Conservation (phyloP, 108 stramenopile species). For the Nannochloropsis granulata region DNA sequence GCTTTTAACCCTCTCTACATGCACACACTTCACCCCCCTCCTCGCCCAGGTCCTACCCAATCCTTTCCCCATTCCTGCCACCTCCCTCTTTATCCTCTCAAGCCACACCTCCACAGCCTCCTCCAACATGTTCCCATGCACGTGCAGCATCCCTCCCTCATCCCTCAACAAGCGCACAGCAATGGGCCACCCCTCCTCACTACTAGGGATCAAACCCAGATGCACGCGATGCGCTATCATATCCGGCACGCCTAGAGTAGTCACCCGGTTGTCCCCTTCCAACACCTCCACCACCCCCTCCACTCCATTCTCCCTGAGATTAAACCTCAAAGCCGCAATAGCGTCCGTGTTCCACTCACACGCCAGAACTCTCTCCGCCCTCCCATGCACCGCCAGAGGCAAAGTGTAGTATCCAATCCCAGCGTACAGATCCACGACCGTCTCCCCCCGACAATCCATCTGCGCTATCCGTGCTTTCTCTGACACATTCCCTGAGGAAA, state of each 20-base stretch:
- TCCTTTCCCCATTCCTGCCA: not conserved
- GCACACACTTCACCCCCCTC: conserved; percentile 51
- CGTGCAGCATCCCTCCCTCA: conserved; percentile 65
- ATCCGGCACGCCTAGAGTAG: conserved; percentile 41
- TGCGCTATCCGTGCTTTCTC: conserved; percentile 75
- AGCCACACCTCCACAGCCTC: conserved; percentile 39
- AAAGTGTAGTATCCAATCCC: conserved; percentile 93
- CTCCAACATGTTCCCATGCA: conserved; percentile 73
- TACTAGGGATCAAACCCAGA: conserved; percentile 77
- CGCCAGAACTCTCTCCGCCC: conserved; percentile 50
- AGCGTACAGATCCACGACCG: conserved; percentile 76
- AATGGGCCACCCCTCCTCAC: conserved; percentile 67
- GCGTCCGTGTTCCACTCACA: conserved; percentile 88
- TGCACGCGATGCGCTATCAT: conserved; percentile 44
- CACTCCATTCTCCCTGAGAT: conserved; percentile 59
- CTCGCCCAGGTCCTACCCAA: not conserved
- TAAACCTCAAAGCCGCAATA: conserved; percentile 49
- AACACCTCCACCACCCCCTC: conserved; percentile 45
- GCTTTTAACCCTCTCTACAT: conserved; percentile 72
- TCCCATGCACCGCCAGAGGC: conserved; percentile 58
- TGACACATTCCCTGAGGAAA: conserved; percentile 73
- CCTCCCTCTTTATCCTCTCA: not conserved
- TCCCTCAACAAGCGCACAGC: conserved; percentile 55
- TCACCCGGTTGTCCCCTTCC: conserved; percentile 58
- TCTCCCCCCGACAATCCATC: conserved; percentile 50